These are phyloP conservation scores for Bolboschoenoplectus hybrid DNA, from an alignment of 202 grass and related monocot species.

Conservation along the genomic window DNA sequence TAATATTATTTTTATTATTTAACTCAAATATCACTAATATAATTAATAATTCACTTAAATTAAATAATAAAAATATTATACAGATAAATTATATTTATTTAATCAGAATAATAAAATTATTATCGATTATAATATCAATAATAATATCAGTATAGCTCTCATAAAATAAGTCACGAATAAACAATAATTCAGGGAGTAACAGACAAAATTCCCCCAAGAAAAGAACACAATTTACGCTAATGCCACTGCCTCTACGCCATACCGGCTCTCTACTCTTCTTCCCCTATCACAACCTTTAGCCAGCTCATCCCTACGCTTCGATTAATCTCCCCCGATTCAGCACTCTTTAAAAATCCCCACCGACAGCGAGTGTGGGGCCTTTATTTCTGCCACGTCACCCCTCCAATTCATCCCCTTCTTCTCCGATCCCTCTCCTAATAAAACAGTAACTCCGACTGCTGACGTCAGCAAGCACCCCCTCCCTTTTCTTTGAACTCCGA, in stretches of 20 bases:
- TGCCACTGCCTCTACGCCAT: background rate
- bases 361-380: slow-evolving; percentile 1
- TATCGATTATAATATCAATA: too few species aligned
- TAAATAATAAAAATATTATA: too few species aligned
- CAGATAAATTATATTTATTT: too few species aligned
- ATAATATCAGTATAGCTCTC: too few species aligned
- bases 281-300: background rate
- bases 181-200: slow-evolving; percentile 22
- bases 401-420: background rate
- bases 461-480: background rate
- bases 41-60: too few species aligned
- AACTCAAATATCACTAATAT: too few species aligned
- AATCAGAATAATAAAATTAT: too few species aligned
- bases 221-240: background rate
- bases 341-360: slow-evolving; percentile 29
- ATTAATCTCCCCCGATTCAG: slow-evolving; percentile 5
- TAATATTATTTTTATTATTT: too few species aligned
- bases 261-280: slow-evolving; percentile 1
- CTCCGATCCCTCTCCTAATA: background rate
- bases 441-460: background rate
- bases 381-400: background rate
- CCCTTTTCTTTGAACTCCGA: background rate
- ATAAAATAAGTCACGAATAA: background rate
- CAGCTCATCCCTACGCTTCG: slow-evolving; percentile 26
- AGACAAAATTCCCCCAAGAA: slow-evolving; percentile 30